Evolutionary conservation across 805 yeast genomes (phyloP).

Genomic region (Wickerhamiella galacta): DNA sequence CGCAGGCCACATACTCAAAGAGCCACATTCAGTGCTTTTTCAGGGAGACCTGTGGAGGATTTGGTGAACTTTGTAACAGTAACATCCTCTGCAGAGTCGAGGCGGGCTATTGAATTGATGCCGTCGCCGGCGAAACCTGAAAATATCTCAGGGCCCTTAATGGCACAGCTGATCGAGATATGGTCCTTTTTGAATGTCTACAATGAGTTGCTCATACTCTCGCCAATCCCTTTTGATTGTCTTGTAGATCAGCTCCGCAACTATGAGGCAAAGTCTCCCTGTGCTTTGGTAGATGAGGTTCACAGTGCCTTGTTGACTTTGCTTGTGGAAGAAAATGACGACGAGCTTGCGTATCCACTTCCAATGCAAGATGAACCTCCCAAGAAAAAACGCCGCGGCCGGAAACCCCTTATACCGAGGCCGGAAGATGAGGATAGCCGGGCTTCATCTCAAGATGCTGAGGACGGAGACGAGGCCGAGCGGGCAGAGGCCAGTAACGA

Average conservation of each 20-base stretch:
- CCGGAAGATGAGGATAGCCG: constrained; percentile 14
- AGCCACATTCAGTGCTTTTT: no score
- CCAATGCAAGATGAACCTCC: constrained; percentile 20
- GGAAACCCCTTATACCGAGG: neutral
- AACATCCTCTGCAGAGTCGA: no score
- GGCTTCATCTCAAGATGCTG: constrained; percentile 3
- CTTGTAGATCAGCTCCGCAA: constrained; percentile 40
- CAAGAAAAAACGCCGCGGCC: constrained; percentile 16
- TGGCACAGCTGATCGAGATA: constrained; percentile 41
- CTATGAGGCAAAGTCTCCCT: constrained; percentile 27
- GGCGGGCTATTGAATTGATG: no score
- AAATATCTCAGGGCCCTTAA: no score
- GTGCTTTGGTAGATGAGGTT: constrained; percentile 40
- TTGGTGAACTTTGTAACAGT: no score
- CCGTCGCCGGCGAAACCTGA: no score
- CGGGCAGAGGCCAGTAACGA: constrained; percentile 13
- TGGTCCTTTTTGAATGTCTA: constrained; percentile 68
- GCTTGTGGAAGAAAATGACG: constrained; percentile 31
- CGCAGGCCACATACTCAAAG: no score
- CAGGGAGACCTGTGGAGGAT: no score
- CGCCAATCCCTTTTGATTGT: constrained; percentile 67
- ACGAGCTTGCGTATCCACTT: constrained; percentile 21
- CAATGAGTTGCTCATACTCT: constrained; percentile 45
- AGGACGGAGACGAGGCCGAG: constrained; percentile 11
- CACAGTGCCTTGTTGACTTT: constrained; percentile 49